Conservation (phyloP, 2,329 filamentous ascomycete species). For the Fusarium bactridioides region DNA sequence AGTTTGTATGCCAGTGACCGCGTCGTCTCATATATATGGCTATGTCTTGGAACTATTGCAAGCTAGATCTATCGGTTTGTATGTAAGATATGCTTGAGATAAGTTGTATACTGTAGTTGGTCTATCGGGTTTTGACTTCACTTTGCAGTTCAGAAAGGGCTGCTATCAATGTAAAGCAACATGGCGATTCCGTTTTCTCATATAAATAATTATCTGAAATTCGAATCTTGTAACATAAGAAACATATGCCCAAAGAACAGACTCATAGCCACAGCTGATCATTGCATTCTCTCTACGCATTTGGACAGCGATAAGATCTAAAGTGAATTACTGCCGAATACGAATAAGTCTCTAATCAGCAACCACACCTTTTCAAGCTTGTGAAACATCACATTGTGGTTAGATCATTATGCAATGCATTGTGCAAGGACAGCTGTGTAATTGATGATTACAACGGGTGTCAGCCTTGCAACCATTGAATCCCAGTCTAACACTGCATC, state of each 20-base stretch:
- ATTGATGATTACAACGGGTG: neutral
- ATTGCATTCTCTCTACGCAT: neutral
- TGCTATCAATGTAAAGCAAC: neutral
- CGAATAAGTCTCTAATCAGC: constrained; percentile 26
- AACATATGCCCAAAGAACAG: neutral
- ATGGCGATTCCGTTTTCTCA: no score
- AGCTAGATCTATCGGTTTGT: neutral
- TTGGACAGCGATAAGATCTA: neutral
- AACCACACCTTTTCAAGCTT: constrained; percentile 7
- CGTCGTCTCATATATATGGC: neutral
- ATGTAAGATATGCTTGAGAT: neutral
- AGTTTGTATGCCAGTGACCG: neutral
- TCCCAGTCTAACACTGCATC: neutral
- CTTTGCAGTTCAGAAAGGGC: neutral
- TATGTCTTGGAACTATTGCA: neutral
- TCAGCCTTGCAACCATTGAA: neutral
- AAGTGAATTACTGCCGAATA: constrained; percentile 25
- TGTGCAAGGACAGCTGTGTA: neutral
- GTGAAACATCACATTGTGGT: constrained; percentile 21
- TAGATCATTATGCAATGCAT: constrained; percentile 10
- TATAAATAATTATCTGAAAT: no score
- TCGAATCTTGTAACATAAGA: neutral
- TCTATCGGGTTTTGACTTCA: neutral
- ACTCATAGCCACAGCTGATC: neutral
- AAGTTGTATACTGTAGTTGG: neutral